Base-by-base conservation (phyloP, 116 monocot species). In the Trichopus zeylanicus region DNA sequence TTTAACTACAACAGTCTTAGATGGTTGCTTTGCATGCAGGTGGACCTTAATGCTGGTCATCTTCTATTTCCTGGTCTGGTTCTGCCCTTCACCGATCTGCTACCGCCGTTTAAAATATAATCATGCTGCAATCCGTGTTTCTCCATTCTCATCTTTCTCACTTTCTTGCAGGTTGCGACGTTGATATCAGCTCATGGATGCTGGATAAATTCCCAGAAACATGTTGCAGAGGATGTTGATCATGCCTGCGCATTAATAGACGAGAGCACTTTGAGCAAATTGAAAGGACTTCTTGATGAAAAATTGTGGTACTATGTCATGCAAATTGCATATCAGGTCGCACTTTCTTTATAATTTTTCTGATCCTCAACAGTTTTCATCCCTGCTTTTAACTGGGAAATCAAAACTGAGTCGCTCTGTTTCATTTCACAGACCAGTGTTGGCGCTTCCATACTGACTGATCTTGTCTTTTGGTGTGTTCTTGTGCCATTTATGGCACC, bases 391-490 rank as follows among this genome's bases (percentile, higher is more conserved):
- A n/a, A n/a, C n/a, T n/a, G n/a, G n/a, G n/a, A 18, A 29, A 46
- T 26, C 12, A 23, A 13, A 26, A 42, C 16, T 16, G 2, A 48
- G 16, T 15, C 29, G 5, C n/a, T n/a, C n/a, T n/a, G n/a, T n/a
- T n/a, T n/a, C n/a, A n/a, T n/a, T n/a, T n/a, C n/a, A n/a, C 64
- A 92, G 87, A 80, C 60, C 24, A 68, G 81, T 79, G 84, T 71
- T 19, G 85, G 93, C 70, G 81, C 88, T 67, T 78, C 71, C 53
- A 16, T 85, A 54, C 51, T 93, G 31, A 85, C 88, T 1, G 93
- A 93, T 48, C n/a, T n/a, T n/a, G 72, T 79, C 38, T 93, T 80
- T 65, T 93, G 93, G 93, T 26, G 48, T 61, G 58, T 93, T n/a
- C 54, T 88, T 7, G 72, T 79, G 31, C 93, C 85, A 56, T 75